phyloP scores from a whole-genome alignment of 1,284 basidiomycete genomes.

The Laetiporus sulphureus region DNA sequence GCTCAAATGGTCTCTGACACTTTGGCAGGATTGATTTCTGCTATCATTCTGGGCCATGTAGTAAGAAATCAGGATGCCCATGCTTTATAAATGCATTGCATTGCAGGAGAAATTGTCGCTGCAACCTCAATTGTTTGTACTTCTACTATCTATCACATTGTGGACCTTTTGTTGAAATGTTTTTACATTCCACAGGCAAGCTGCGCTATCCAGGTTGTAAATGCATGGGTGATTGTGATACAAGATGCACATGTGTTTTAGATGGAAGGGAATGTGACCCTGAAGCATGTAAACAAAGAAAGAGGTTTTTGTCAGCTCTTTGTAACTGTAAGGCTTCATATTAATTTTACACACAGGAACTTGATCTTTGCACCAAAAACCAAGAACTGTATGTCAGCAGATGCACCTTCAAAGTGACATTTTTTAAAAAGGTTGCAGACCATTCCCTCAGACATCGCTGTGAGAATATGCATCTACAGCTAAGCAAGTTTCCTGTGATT shows the following conservation, averaged over 20 bases:
- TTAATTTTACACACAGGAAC: constrained; percentile 2
- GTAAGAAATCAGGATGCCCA: constrained; percentile 20
- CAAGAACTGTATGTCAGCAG: background rate
- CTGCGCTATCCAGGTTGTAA: constrained; percentile 36
- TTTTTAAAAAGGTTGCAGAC: background rate
- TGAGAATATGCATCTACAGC: constrained; percentile 9
- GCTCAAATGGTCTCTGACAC: background rate
- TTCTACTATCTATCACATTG: no score
- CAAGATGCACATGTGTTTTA: constrained; percentile 30
- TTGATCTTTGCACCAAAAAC: background rate
- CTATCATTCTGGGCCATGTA: constrained; percentile 34
- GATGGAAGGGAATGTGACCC: constrained; percentile 37
- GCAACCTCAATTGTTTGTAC: constrained; percentile 26
- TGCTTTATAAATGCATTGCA: constrained; percentile 23
- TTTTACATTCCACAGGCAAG: constrained; percentile 21
- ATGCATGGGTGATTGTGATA: constrained; percentile 21
- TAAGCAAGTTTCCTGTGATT: constrained; percentile 2
- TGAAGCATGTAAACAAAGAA: constrained; percentile 27
- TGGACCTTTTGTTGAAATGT: background rate
- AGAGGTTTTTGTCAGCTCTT: constrained; percentile 22
- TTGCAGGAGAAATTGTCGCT: constrained; percentile 19
- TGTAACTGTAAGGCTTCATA: background rate
- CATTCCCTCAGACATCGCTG: constrained; percentile 6
- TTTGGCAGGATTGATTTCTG: constrained; percentile 29
- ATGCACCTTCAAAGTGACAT: background rate